Conservation (phyloP, 805 yeast genomes). For the Candida pseudoglaebosa region DNA sequence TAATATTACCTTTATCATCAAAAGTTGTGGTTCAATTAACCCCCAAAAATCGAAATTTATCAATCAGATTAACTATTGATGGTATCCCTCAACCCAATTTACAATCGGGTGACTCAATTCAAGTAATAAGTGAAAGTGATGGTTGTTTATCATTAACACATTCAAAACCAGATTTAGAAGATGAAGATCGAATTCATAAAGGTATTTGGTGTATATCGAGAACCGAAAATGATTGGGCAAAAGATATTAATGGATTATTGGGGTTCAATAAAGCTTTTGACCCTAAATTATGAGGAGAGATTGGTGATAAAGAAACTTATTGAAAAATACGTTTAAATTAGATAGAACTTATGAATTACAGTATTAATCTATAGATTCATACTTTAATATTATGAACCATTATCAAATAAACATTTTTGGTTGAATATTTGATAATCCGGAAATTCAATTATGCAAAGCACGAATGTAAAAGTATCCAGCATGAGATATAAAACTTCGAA, state of each 20-base stretch:
- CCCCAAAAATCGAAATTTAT: conserved; percentile 39
- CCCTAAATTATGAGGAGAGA: conserved; percentile 1
- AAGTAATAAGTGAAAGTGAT: conserved; percentile 63
- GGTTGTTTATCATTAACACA: conserved; percentile 36
- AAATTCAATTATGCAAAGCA: too few species aligned
- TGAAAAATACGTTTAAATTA: too few species aligned
- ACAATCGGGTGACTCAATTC: conserved; percentile 74
- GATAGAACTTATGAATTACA: too few species aligned
- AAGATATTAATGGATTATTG: conserved; percentile 78
- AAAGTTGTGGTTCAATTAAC: conserved; percentile 64
- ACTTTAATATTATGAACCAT: too few species aligned
- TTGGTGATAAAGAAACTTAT: not conserved
- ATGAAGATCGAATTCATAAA: conserved; percentile 19
- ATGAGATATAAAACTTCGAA: too few species aligned
- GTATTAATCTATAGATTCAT: too few species aligned
- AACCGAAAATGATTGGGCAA: conserved; percentile 86
- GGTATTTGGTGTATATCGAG: conserved; percentile 89
- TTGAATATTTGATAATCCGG: too few species aligned
- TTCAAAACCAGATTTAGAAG: conserved; percentile 10
- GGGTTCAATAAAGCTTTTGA: conserved; percentile 88
- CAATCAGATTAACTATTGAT: conserved; percentile 66
- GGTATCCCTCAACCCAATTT: conserved; percentile 74
- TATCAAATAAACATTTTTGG: too few species aligned
- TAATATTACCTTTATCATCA: conserved; percentile 74
- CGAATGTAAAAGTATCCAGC: too few species aligned